Evolutionary conservation across 2,329 filamentous ascomycete genomes (phyloP), one percentile per base, ranked within the genome.

Genomic region (Fusarium protoensiforme): DNA sequence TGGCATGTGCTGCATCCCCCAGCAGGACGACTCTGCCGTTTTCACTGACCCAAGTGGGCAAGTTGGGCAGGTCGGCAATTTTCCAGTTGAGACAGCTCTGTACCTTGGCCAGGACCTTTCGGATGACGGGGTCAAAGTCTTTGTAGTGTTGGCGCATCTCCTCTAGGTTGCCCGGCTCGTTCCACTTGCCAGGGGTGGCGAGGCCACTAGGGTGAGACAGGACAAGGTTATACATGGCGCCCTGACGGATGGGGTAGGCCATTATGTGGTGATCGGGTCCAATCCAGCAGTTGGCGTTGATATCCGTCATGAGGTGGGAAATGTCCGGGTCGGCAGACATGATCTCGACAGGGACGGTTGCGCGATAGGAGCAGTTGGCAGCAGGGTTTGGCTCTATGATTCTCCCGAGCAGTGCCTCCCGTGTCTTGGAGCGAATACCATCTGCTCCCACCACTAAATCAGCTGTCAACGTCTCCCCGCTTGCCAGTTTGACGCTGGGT

Each of bases 351-450:
- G 61, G 46, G 9, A 63, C 61, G 3, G 48, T 56, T 24, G 61
- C 61, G 35, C 61, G 61, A 48, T 63, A 63, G 16, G 48, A 38
- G 48, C 61, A 63, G 31, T 63, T 63, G 18, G 43, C 27, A 8
- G 46, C 31, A 22, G 31, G 18, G 36, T 63, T 63, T 22, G 48
- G 46, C 35, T 56, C 20, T 11, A 43, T 20, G 27, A 41, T 35
- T 2, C 13, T 35, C 20, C 61, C 61, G 10, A 63, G 61, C 13
- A 63, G n/a, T 13, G 61, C 31, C 20, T 38, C 43, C 9, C 61
- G 46, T 7, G 46, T 53, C 46, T 53, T 53, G 27, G 24, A 53
- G n/a, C 24, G 46, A 8, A 53, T 53, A 11, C 46, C 46, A 7
- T 53, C 24, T 20, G 24, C 46, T 31, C 46, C 46, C 4, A 53